Conservation (phyloP, 352 stramenopile genomes). For the Peronospora destructor region DNA sequence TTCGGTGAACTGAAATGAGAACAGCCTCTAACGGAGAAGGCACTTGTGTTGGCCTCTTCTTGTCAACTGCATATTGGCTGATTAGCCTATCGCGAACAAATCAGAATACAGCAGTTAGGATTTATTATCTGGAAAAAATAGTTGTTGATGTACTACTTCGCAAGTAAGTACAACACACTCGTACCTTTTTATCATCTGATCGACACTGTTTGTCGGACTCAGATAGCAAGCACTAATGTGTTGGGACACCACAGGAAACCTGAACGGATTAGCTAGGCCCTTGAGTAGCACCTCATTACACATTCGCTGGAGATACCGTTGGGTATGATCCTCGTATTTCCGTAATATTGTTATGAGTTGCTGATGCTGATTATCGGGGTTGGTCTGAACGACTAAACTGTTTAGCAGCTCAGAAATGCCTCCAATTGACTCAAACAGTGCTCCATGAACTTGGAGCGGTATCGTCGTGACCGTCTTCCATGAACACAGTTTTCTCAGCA, state of each 20-base stretch:
- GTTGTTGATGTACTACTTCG: neutral
- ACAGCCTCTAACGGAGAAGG: constrained; percentile 57
- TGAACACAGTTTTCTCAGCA: constrained; percentile 54
- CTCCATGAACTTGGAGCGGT: constrained; percentile 69
- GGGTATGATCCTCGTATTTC: constrained; percentile 40
- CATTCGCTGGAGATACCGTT: constrained; percentile 59
- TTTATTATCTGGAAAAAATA: neutral
- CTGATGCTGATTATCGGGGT: constrained; percentile 21
- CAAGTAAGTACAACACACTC: neutral
- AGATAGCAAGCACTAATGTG: constrained; percentile 69
- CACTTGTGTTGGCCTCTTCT: constrained; percentile 35
- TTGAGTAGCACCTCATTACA: constrained; percentile 68
- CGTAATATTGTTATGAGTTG: constrained; percentile 36
- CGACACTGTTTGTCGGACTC: constrained; percentile 46
- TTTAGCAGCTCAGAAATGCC: constrained; percentile 67
- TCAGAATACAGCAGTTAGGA: constrained; percentile 7
- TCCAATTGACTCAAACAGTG: constrained; percentile 76
- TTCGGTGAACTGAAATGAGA: constrained; percentile 59
- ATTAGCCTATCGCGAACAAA: constrained; percentile 37
- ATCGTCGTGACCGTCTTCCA: constrained; percentile 62
- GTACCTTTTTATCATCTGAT: constrained; percentile 68
- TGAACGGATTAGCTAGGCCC: constrained; percentile 63
- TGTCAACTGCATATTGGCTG: constrained; percentile 40
- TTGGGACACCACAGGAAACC: constrained; percentile 75
- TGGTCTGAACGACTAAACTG: constrained; percentile 29